Base-by-base conservation (phyloP, 1,284 basidiomycete genomes). In the Puccinia novopanici region DNA sequence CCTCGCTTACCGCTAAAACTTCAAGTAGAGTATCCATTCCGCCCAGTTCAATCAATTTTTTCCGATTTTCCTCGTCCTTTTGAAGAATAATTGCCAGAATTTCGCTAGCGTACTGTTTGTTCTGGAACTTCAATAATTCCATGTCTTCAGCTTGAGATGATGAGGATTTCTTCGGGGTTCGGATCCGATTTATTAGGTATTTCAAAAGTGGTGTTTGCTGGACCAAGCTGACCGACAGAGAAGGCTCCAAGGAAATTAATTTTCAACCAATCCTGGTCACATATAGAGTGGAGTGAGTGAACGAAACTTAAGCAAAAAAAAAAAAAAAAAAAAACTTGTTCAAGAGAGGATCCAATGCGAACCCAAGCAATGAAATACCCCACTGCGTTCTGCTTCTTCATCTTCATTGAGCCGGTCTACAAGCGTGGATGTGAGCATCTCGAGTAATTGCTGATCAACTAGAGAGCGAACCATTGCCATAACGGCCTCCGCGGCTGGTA, bases 311-410 rank as follows among this genome's bases (percentile, higher is more conserved):
- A n/a, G n/a, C n/a, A n/a, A n/a, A n/a, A n/a, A n/a, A n/a, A n/a
- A n/a, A n/a, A n/a, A n/a, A n/a, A n/a, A n/a, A n/a, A n/a, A n/a
- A n/a, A 17, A 55, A 65, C 19, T 27, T 52, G 80, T 59, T n/a
- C 68, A 59, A 57, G 19, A 50, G 45, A 55, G 82, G 54, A 54
- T 61, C 34, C 0, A 15, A n/a, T 45, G 76, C 87, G 73, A 82
- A 91, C 92, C 92, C 45, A 98, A 87, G n/a, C 95, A 91, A 84
- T 96, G 93, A 86, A 94, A 97, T 42, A 96, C 90, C 13, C 95
- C 95, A 85, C 93, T 92, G 55, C 91, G 89, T 85, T 98, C 95
- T 0, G 92, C 89, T 84, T 97, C 94, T 85, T 95, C 93, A 59
- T 88, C 87, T 84, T 93, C 92, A 82, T 87, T 86, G 83, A 95